Percentiles rank a stretch among this genome's conserved stretches.
Evolutionary conservation across 176 grass and related monocot genomes (phyloP).

Genomic region (Cenchrus fungigraminus): DNA sequence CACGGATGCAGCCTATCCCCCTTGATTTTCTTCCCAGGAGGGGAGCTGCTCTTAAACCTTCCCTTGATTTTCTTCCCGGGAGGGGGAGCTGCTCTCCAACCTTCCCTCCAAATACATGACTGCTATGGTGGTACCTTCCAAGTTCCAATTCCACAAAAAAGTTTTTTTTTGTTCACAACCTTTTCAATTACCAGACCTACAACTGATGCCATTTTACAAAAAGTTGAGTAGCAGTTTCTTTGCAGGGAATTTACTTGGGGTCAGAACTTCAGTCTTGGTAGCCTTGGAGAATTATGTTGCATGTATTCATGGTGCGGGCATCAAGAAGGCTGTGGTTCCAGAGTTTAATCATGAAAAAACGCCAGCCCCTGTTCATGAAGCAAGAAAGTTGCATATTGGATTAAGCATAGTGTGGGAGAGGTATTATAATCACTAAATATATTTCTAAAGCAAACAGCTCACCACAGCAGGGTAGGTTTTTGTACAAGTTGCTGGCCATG

Average conservation of each 20-base stretch:
- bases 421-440: background rate
- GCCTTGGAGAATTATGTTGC: conserved; percentile 75
- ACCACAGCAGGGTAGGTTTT: conserved; percentile 76
- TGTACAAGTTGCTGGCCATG: conserved; percentile 78
- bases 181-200: background rate
- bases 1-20: background rate
- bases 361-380: conserved; percentile 72
- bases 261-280: conserved; percentile 52
- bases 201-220: background rate
- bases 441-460: background rate
- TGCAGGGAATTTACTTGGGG: conserved; percentile 50
- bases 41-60: conserved; percentile 1
- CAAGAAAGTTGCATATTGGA: conserved; percentile 28
- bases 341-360: conserved; percentile 93
- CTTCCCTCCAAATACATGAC: background rate
- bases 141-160: background rate
- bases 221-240: background rate
- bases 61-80: background rate
- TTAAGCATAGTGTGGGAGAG: background rate
- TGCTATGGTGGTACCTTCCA: background rate
- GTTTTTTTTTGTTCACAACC: background rate
- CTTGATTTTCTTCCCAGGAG: background rate
- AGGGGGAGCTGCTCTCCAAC: background rate
- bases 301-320: conserved; percentile 73
- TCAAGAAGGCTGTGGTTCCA: conserved; percentile 98